Conservation (phyloP, 2,329 filamentous ascomycete genomes). For the Colletotrichum karsti region DNA sequence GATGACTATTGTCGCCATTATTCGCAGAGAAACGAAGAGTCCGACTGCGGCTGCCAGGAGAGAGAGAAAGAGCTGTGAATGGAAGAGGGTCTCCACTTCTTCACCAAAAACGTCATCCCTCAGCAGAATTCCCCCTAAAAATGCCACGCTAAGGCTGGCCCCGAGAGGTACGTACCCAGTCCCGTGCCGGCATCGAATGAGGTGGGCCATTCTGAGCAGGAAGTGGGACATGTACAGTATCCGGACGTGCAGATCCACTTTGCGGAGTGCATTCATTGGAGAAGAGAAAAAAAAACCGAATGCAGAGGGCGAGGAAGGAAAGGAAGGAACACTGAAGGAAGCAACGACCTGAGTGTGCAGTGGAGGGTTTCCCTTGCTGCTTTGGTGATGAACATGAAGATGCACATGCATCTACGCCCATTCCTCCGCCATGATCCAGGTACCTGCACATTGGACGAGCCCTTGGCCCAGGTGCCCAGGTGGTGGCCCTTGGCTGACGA, state of each 20-base stretch:
- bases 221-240: neutral
- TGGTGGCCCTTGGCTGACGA: slow-evolving; percentile 2
- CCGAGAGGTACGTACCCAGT: neutral
- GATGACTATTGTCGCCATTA: too few species aligned
- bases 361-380: neutral
- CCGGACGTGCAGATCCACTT: neutral
- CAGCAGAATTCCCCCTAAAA: neutral
- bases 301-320: neutral
- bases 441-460: neutral
- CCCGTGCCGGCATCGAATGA: neutral
- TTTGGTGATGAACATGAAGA: neutral
- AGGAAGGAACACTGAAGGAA: neutral
- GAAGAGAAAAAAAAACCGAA: neutral
- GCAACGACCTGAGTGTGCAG: neutral
- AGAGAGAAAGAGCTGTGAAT: too few species aligned
- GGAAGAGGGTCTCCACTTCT: too few species aligned
- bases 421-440: neutral
- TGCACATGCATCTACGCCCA: neutral
- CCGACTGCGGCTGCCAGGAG: too few species aligned
- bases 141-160: slow-evolving; percentile 15
- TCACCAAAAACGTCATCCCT: slow-evolving; percentile 22
- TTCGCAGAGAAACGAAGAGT: too few species aligned
- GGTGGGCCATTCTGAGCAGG: neutral
- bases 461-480: neutral
- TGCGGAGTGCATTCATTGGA: neutral